phyloP scores from a whole-genome alignment of 2,329 filamentous ascomycete genomes.

The Coleophoma cylindrospora region DNA sequence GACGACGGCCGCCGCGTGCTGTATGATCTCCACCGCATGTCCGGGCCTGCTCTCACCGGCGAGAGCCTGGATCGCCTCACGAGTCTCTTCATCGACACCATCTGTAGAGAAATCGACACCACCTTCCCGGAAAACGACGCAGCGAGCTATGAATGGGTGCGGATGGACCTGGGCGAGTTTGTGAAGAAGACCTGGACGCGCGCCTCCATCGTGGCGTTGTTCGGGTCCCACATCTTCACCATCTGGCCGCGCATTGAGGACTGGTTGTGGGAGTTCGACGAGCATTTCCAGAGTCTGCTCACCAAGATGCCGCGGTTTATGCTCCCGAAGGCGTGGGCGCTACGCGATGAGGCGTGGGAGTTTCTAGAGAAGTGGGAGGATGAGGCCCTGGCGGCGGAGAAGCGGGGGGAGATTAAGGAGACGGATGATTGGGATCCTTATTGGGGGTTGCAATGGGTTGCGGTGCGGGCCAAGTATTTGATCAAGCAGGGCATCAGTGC shows the following conservation, averaged over 20 bases:
- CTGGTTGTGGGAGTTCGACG: conserved; percentile 17
- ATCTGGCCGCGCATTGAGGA: conserved; percentile 14
- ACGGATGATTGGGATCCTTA: conserved; percentile 9
- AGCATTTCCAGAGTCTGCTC: conserved; percentile 8
- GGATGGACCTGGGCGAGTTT: conserved; percentile 14
- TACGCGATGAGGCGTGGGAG: conserved; percentile 8
- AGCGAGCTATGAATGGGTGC: conserved; percentile 11
- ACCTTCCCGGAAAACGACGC: conserved; percentile 9
- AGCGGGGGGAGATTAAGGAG: conserved; percentile 1
- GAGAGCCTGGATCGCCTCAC: conserved; percentile 7
- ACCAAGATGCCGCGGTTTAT: conserved; percentile 12
- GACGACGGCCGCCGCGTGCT: conserved; percentile 10
- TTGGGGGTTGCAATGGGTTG: conserved; percentile 9
- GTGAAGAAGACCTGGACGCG: conserved; percentile 11
- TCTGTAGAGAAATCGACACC: conserved; percentile 12
- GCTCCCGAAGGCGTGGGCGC: conserved; percentile 9
- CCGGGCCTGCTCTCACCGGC: conserved; percentile 9
- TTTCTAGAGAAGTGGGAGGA: conserved; percentile 7
- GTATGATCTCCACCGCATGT: conserved; percentile 9
- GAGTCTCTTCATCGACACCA: conserved; percentile 9
- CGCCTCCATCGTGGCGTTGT: conserved; percentile 14
- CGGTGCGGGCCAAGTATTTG: conserved; percentile 3
- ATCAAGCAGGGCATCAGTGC: conserved; percentile 4
- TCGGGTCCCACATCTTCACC: conserved; percentile 13
- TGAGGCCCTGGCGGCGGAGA: conserved; percentile 7